phyloP scores from a whole-genome alignment of 805 yeast genomes.

The Saccharomyces paradoxus region DNA sequence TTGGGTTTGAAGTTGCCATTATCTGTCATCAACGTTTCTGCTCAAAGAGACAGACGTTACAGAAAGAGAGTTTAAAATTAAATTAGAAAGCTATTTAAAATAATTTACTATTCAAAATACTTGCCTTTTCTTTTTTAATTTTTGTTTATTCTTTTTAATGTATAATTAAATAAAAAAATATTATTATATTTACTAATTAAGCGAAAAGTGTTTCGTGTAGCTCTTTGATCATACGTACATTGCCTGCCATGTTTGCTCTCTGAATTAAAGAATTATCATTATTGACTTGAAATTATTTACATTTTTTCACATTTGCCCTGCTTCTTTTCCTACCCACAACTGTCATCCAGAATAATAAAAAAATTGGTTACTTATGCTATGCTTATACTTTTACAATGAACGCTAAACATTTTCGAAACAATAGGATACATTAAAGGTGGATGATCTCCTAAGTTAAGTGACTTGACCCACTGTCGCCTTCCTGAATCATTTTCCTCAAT shows the following conservation, averaged over 20 bases:
- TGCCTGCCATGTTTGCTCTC: background rate
- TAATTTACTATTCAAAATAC: background rate
- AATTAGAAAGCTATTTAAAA: background rate
- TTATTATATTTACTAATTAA: background rate
- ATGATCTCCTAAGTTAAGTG: background rate
- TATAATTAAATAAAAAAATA: constrained; percentile 1
- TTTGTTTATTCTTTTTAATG: constrained; percentile 1
- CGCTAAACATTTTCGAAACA: background rate
- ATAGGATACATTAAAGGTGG: background rate
- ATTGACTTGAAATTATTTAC: background rate
- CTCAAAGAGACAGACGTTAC: constrained; percentile 89
- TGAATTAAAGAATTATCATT: too few relatives aligned
- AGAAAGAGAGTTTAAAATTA: constrained; percentile 69
- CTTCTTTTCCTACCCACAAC: too few relatives aligned
- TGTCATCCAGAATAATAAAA: background rate
- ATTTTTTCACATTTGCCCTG: background rate
- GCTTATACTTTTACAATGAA: background rate
- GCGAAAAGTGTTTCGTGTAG: background rate
- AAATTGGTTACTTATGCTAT: background rate
- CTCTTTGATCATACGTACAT: background rate
- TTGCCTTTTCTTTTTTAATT: background rate
- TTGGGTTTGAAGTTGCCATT: constrained; percentile 87
- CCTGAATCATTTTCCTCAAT: background rate
- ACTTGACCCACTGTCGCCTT: background rate
- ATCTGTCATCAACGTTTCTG: constrained; percentile 76